A percentile compares a stretch with the other conserved stretches of the same genome.
These are phyloP conservation scores for Hericium erinaceus DNA, from an alignment of 768 basidiomycete genomes.

Conservation along the genomic window DNA sequence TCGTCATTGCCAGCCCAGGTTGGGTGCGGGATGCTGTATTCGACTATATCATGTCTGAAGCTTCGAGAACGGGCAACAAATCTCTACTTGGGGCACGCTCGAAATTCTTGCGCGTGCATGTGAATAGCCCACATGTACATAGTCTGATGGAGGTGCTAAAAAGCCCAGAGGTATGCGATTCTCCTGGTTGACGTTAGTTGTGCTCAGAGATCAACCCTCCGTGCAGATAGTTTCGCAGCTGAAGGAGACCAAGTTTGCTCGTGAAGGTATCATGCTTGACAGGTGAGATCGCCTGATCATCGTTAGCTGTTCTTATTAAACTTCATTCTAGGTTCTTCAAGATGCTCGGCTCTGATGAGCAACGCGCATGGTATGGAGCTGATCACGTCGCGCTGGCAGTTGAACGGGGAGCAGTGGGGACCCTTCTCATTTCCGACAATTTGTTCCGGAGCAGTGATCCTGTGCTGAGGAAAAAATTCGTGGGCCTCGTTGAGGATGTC, in stretches of 20 bases:
- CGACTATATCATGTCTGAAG: slow-evolving; percentile 78
- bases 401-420: slow-evolving; percentile 89
- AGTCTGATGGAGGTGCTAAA: slow-evolving; percentile 90
- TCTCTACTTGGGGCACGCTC: slow-evolving; percentile 65
- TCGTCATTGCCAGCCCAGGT: slow-evolving; percentile 95
- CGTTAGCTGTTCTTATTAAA: background rate
- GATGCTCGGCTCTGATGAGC: slow-evolving; percentile 90
- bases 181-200: background rate
- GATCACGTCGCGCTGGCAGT: slow-evolving; percentile 88
- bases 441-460: slow-evolving; percentile 87
- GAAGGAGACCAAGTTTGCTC: slow-evolving; percentile 94
- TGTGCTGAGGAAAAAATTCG: slow-evolving; percentile 69
- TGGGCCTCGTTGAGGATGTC: slow-evolving; percentile 81
- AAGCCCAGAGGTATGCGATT: slow-evolving; percentile 70
- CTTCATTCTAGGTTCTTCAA: slow-evolving; percentile 75
- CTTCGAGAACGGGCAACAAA: slow-evolving; percentile 75
- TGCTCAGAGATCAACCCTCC: background rate
- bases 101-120: slow-evolving; percentile 85
- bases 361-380: slow-evolving; percentile 98
- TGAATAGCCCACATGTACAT: slow-evolving; percentile 92
- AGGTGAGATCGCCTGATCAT: slow-evolving; percentile 36
- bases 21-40: slow-evolving; percentile 89
- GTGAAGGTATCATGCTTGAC: slow-evolving; percentile 86
- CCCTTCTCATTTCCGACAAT: slow-evolving; percentile 89
- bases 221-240: slow-evolving; percentile 60